Evolutionary conservation across 1,139 yeast species (phyloP).

Genomic region (Pichia sp.): DNA sequence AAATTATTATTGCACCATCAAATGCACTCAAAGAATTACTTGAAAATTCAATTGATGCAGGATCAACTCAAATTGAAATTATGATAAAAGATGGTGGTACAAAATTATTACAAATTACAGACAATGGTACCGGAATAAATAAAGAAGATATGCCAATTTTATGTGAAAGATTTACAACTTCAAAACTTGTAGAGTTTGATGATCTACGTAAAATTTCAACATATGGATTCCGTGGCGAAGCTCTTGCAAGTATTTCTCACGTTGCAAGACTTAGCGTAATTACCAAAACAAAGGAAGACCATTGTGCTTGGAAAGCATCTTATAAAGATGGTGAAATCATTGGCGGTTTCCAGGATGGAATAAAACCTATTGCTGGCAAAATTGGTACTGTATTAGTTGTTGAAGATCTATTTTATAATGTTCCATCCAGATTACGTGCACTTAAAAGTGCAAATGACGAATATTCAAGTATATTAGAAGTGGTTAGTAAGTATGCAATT

Average conservation of each 20-base stretch:
- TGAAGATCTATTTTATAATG: slow-evolving; percentile 86
- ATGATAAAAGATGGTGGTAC: slow-evolving; percentile 50
- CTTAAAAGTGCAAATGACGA: slow-evolving; percentile 69
- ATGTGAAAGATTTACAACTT: slow-evolving; percentile 55
- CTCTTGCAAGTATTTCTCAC: slow-evolving; percentile 55
- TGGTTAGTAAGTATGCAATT: slow-evolving; percentile 76
- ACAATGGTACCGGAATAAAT: slow-evolving; percentile 47
- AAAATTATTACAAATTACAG: slow-evolving; percentile 46
- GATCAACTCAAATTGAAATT: slow-evolving; percentile 42
- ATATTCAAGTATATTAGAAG: slow-evolving; percentile 69
- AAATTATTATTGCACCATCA: slow-evolving; percentile 88
- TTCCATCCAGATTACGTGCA: slow-evolving; percentile 71
- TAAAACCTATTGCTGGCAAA: slow-evolving; percentile 80
- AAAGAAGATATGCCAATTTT: slow-evolving; percentile 41
- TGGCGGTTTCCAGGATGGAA: slow-evolving; percentile 35
- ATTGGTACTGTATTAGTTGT: slow-evolving; percentile 81
- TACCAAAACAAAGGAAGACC: slow-evolving; percentile 57
- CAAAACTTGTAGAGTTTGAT: slow-evolving; percentile 44
- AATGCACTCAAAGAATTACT: slow-evolving; percentile 58
- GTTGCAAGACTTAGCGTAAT: slow-evolving; percentile 66
- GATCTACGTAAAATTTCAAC: slow-evolving; percentile 45
- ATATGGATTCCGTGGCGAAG: slow-evolving; percentile 60
- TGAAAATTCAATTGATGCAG: slow-evolving; percentile 52
- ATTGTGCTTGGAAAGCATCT: slow-evolving; percentile 63
- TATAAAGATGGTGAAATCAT: slow-evolving; percentile 59